phyloP scores from a whole-genome alignment of 495 filamentous ascomycete species.

The Thozetella sp. region DNA sequence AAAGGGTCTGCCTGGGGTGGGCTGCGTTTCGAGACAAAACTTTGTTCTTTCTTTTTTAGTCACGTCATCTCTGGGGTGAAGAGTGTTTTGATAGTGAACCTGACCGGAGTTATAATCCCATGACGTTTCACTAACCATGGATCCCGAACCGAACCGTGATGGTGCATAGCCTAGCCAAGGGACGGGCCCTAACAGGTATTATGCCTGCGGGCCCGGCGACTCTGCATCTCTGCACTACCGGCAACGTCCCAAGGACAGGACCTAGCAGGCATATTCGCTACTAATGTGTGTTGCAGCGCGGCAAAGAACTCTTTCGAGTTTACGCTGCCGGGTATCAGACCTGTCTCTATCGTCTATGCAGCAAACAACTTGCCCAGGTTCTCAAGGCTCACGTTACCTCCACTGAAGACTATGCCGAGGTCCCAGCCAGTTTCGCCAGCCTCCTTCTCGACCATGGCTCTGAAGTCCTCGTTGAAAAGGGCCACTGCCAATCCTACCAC shows the following conservation, averaged over 20 bases:
- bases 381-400: slow-evolving; percentile 89
- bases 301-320: no score
- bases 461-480: slow-evolving; percentile 84
- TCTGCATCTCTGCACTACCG: no score
- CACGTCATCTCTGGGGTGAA: slow-evolving; percentile 7
- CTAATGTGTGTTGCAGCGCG: no score
- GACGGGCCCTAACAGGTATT: no score
- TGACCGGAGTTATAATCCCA: neutral
- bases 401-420: slow-evolving; percentile 83
- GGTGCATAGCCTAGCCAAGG: no score
- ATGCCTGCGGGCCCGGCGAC: no score
- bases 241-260: no score
- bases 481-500: slow-evolving; percentile 83
- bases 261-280: no score
- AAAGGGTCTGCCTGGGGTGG: neutral
- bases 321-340: neutral
- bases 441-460: slow-evolving; percentile 67
- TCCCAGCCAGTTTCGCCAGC: slow-evolving; percentile 80
- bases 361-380: slow-evolving; percentile 67
- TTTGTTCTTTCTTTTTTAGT: slow-evolving; percentile 8
- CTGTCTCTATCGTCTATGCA: neutral
- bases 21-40: slow-evolving; percentile 8
- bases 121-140: neutral
- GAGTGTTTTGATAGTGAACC: slow-evolving; percentile 5
- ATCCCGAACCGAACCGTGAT: no score